These are phyloP conservation scores for Anisodus tanguticus DNA, from an alignment of 257 asterid genomes.

Conservation along the genomic window DNA sequence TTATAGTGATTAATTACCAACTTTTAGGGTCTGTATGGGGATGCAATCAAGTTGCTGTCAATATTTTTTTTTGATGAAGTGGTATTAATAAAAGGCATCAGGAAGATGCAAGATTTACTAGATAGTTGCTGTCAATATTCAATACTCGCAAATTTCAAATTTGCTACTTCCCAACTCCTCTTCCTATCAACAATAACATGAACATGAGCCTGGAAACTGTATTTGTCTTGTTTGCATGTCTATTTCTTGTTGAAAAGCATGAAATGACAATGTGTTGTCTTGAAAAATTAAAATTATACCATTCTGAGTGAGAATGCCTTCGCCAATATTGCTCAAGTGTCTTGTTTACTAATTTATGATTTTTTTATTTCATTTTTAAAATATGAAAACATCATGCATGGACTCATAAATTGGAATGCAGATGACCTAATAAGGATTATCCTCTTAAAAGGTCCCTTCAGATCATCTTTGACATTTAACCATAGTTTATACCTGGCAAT, in stretches of 20 bases:
- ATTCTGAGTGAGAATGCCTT: neutral
- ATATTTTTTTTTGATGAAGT: neutral
- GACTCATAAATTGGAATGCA: neutral
- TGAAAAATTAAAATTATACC: neutral
- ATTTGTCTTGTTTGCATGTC: neutral
- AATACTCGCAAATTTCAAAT: neutral
- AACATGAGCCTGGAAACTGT: neutral
- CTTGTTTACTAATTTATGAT: neutral
- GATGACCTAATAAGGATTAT: neutral
- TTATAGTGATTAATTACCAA: neutral
- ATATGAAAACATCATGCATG: neutral
- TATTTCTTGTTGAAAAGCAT: neutral
- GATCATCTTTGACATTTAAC: neutral
- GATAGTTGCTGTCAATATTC: neutral
- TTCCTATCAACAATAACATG: neutral
- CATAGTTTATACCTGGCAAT: neutral
- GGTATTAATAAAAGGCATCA: too few relatives aligned
- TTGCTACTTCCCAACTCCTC: slow-evolving; percentile 7
- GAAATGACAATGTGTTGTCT: neutral
- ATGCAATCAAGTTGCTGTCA: neutral
- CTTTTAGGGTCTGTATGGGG: slow-evolving; percentile 4
- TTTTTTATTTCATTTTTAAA: neutral
- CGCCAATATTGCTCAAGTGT: neutral
- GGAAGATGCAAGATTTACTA: too few relatives aligned
- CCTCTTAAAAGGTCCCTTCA: slow-evolving; percentile 18